A percentile compares a stretch with the other conserved stretches of the same genome.
Conservation (phyloP, 495 filamentous ascomycete species). For the Talaromyces thailandensis region DNA sequence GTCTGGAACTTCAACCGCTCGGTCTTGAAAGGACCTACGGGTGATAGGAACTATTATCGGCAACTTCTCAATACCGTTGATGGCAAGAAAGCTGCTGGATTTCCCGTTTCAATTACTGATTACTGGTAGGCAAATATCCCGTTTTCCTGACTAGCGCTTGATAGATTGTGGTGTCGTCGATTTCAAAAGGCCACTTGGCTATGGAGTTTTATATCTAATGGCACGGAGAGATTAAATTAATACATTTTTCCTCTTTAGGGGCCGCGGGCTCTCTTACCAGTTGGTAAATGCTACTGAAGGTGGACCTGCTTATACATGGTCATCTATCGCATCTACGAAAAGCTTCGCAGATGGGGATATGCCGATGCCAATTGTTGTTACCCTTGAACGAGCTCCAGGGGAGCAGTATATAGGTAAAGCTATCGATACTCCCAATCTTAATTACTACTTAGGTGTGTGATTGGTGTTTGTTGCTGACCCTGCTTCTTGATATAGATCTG, state of each 20-base stretch:
- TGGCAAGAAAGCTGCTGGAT: constrained; percentile 62
- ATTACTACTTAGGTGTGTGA: too few species aligned
- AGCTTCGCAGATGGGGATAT: constrained; percentile 61
- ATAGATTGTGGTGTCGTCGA: too few species aligned
- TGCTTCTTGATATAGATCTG: constrained; percentile 9
- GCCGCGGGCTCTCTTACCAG: constrained; percentile 72
- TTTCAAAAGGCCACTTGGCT: too few species aligned
- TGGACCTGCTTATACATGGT: constrained; percentile 75
- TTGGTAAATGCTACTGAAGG: constrained; percentile 72
- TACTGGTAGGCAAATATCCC: constrained; percentile 51
- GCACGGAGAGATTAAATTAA: too few species aligned
- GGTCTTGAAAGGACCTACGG: constrained; percentile 61
- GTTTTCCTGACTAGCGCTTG: too few species aligned
- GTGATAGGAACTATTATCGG: constrained; percentile 55
- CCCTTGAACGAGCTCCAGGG: constrained; percentile 62
- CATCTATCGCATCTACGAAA: constrained; percentile 64
- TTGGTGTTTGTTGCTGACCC: too few species aligned
- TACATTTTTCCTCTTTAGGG: constrained; percentile 18
- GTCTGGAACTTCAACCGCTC: constrained; percentile 73
- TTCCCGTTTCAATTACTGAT: constrained; percentile 73
- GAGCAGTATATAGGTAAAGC: constrained; percentile 47
- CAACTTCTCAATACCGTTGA: constrained; percentile 53
- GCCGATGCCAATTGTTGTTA: constrained; percentile 77
- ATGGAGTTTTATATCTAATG: too few species aligned
- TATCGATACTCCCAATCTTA: too few species aligned